These are phyloP conservation scores for Termitomyces sp. DNA, from an alignment of 768 basidiomycete genomes.

Conservation along the genomic window DNA sequence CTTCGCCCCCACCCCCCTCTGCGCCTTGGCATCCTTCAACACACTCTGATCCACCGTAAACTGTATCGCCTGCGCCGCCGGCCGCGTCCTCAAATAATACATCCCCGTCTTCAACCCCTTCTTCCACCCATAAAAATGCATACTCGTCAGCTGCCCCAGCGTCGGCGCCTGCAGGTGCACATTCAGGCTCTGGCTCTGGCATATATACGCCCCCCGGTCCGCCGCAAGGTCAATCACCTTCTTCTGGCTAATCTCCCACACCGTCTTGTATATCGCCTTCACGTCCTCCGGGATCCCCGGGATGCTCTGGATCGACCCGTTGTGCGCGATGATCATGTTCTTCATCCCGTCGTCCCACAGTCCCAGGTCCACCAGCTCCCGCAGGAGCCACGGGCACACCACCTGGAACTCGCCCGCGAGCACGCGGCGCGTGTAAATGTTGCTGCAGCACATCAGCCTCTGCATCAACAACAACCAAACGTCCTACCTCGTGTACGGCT, in stretches of 20 bases:
- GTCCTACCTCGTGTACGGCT: conserved; percentile 87
- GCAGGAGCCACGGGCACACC: conserved; percentile 98
- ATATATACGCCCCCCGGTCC: conserved; percentile 98
- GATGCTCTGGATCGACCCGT: conserved; percentile 85
- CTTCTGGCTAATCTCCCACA: conserved; percentile 99
- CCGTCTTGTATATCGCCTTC: conserved; percentile 99
- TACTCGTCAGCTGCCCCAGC: conserved; percentile 86
- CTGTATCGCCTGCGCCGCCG: conserved; percentile 94
- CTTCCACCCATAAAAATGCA: conserved; percentile 99
- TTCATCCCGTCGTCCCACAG: conserved; percentile 99
- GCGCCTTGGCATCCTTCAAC: conserved; percentile 55
- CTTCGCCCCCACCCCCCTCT: conserved; percentile 33
- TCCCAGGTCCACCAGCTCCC: conserved; percentile 91
- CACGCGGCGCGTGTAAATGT: conserved; percentile 98
- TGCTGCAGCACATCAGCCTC: conserved; percentile 42
- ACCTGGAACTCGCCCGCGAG: conserved; percentile 99
- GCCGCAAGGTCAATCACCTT: conserved; percentile 96
- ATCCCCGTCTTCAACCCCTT: conserved; percentile 98
- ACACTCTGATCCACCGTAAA: conserved; percentile 90
- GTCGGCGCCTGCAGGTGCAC: conserved; percentile 89
- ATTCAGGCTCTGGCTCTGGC: conserved; percentile 93
- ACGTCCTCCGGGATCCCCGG: conserved; percentile 83
- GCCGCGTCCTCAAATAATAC: conserved; percentile 94
- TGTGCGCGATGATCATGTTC: conserved; percentile 97
- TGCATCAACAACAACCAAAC: neutral